Base-by-base conservation (phyloP, 208 protist species). In the Trypanosoma brucei region DNA sequence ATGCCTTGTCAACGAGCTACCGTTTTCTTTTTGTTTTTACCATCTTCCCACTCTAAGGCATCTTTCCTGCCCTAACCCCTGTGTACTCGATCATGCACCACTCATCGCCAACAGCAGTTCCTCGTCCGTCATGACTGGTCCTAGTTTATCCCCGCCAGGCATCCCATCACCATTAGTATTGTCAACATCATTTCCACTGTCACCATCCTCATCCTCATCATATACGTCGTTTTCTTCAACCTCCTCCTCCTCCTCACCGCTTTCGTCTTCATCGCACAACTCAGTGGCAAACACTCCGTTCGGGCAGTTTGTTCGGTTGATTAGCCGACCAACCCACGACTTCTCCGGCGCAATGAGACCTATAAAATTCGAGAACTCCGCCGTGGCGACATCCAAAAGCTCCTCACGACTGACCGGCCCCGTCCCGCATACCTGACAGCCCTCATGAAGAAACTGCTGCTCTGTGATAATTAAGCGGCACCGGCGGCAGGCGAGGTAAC, bases 281-380 rank as follows among this genome's bases (percentile, higher is more conserved):
- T 66, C 75, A 44, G 85, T 82, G 0, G 90, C 90, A 64, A 88
- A 95, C 14, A 95, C 71, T 42, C 81, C 90, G 55, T 89, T 91
- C 2, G 76, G 68, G 64, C 56, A 65, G 4, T 72, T 44, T 9
- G 69, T 61, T 62, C 83, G 81, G 31, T 79, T 77, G 65, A 95
- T 95, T 2, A 93, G 59, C 8, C 90, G 76, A 33, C 83, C 86
- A 37, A 95, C 83, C 90, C 90, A 95, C 50, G 86, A 93, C 65
- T 86, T 75, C 51, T 82, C 76, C 0, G 90, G 81, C 0, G 77
- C 90, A 30, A 95, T 83, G 22, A 95, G 78, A 8, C 90, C 90
- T 54, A 95, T 69, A 39, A 91, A 95, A 62, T 92, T 89, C 38
- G 81, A 68, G 54, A 93, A 95, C 45, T 92, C 77, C 3, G 82